phyloP scores from a whole-genome alignment of 164 flowering plant genomes.

The Platanus orientalis region DNA sequence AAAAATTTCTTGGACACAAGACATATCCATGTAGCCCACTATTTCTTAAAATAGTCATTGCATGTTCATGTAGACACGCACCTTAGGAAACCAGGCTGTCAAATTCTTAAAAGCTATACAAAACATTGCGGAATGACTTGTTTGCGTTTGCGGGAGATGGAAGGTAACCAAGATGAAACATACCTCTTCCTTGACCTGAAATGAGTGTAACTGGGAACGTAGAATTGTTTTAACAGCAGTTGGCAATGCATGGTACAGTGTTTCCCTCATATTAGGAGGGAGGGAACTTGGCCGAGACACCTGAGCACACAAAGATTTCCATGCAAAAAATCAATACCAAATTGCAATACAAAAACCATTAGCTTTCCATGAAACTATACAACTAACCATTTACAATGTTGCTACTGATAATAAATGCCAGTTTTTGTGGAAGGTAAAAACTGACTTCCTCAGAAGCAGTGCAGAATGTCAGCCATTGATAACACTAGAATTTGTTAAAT shows the following conservation, averaged over 20 bases:
- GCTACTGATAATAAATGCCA: neutral
- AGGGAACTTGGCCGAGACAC: constrained; percentile 64
- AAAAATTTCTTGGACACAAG: neutral
- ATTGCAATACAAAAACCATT: neutral
- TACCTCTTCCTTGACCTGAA: constrained; percentile 49
- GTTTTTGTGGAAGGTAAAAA: neutral
- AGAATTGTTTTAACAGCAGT: constrained; percentile 46
- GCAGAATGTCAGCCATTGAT: neutral
- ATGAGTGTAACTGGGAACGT: constrained; percentile 42
- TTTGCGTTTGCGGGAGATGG: neutral
- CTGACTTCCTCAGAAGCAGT: neutral
- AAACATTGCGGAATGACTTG: neutral
- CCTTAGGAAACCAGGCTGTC: neutral
- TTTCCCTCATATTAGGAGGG: constrained; percentile 62
- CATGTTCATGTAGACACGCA: neutral
- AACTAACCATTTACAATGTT: neutral
- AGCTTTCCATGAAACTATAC: neutral
- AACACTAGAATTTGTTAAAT: neutral
- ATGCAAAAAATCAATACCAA: neutral
- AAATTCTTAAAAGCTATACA: neutral
- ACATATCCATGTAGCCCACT: neutral
- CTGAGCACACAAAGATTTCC: constrained; percentile 32
- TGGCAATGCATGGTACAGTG: constrained; percentile 61
- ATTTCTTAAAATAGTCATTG: neutral
- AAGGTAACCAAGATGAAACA: neutral